A percentile compares a stretch with the other conserved stretches of the same genome.
Evolutionary conservation across 768 basidiomycete species (phyloP).

Genomic region (Galerina marginata): DNA sequence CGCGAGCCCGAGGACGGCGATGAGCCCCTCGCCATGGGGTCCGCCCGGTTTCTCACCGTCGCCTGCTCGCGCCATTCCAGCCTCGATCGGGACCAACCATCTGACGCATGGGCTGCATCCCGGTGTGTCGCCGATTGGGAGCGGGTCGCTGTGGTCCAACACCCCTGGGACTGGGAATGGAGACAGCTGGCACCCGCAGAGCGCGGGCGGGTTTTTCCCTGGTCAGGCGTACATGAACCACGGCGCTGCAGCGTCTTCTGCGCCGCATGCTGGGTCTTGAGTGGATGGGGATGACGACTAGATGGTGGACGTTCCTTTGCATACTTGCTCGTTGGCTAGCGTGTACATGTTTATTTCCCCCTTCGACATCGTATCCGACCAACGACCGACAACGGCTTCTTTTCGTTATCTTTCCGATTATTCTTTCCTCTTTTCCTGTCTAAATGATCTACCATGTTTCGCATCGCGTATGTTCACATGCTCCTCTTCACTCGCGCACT

Average conservation of each 20-base stretch:
- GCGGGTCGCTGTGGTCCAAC: constrained; percentile 45
- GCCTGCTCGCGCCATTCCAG: constrained; percentile 23
- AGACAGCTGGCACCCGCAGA: constrained; percentile 55
- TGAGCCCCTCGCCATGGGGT: constrained; percentile 49
- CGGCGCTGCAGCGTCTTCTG: constrained; percentile 56
- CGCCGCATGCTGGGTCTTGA: constrained; percentile 39
- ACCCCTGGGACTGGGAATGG: constrained; percentile 32
- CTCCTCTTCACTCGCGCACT: neutral
- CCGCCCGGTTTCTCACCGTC: constrained; percentile 38
- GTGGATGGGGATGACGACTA: neutral
- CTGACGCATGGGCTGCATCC: constrained; percentile 22
- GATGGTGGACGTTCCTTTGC: neutral
- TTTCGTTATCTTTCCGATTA: too few species aligned
- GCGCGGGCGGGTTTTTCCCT: constrained; percentile 47
- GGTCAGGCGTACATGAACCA: constrained; percentile 50
- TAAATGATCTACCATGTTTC: neutral
- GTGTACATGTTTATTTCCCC: neutral
- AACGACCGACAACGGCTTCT: too few species aligned
- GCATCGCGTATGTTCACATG: neutral
- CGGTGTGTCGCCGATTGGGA: constrained; percentile 30
- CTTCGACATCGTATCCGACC: too few species aligned
- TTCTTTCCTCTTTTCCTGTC: too few species aligned
- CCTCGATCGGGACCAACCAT: constrained; percentile 20
- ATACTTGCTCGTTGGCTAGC: constrained; percentile 15
- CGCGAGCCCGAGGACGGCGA: constrained; percentile 49